Evolutionary conservation across 306 rosid species (phyloP), one percentile per base, ranked within the genome.

Genomic region (Trifolium fragiferum): DNA sequence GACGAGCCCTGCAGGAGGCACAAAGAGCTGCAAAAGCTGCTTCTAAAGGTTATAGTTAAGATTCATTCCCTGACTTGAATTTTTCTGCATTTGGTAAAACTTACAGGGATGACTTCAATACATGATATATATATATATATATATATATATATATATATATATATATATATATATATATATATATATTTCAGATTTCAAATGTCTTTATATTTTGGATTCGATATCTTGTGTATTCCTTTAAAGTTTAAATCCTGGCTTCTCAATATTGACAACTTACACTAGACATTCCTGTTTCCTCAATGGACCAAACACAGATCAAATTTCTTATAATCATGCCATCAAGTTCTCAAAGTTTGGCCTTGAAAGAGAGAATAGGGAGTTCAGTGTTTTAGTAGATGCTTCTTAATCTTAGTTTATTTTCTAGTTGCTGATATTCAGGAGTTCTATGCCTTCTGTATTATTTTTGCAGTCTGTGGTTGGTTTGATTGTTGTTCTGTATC

Each of bases 1-100:
- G 96, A 63, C 93, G 93, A 21, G 92, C 97, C 27, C 51, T 89
- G 78, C 98, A 93, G 78, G 97, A 93, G 78, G 96, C 93, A 66
- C 97, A 93, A 57, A 89, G 97, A 65, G 96, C 96, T 78, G 92
- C 89, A 33, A 92, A 92, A 86, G 91, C 86, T 68, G 79, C 84
- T 18, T 76, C 86, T 21, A 93, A 87, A 85, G 98, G 97, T 92
- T 78, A 61, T 33, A 16, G 35, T 63, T 63, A 54, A 20, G 40
- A 49, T 73, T 69, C 21, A 12, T 64, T 46, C 25, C 33, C 25
- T 51, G 11, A 14, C 20, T 53, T 51, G 8, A 40, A 3, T 50
- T 58, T 2, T 23, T 16, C 15, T 46, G 14, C 51, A 66, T 57
- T 64, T 6, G 49, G 59, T 76, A 25, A 71, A 51, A 41, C 27